phyloP scores from a whole-genome alignment of 2,329 filamentous ascomycete species.

The Fusarium secorum region DNA sequence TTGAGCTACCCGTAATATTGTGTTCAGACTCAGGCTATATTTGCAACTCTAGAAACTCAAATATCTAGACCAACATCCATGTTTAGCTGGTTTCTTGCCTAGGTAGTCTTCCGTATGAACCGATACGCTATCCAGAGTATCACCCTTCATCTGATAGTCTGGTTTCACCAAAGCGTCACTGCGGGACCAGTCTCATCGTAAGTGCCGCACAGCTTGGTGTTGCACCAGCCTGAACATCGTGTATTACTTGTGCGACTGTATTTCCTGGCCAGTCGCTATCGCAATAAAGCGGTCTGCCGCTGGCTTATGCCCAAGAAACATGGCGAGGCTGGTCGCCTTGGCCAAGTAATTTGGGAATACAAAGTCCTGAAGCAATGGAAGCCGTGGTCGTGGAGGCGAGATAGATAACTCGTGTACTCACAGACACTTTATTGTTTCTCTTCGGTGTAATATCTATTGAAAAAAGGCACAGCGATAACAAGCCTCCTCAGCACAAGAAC shows the following conservation, averaged over 20 bases:
- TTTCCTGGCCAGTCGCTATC: slow-evolving; percentile 5
- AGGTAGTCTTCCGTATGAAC: neutral
- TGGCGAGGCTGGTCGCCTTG: neutral
- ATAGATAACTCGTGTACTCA: neutral
- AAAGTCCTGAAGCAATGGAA: neutral
- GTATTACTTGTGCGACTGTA: slow-evolving; percentile 23
- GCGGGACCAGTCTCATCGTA: slow-evolving; percentile 7
- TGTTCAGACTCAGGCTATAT: neutral
- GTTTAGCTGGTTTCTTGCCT: neutral
- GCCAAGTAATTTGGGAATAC: neutral
- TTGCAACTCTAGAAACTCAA: neutral
- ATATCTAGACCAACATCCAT: neutral
- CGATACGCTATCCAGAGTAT: neutral
- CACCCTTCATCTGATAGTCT: neutral
- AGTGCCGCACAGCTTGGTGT: slow-evolving; percentile 22
- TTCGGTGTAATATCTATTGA: neutral
- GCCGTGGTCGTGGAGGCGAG: neutral
- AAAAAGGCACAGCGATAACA: neutral
- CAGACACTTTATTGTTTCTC: neutral
- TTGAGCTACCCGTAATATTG: neutral
- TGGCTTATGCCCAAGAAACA: neutral
- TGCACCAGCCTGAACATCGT: slow-evolving; percentile 1
- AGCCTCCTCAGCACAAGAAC: neutral
- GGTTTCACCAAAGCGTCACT: slow-evolving; percentile 7
- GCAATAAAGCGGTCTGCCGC: neutral